These are phyloP conservation scores for Babesia ovata DNA, from an alignment of 169 alveolate species.

Conservation along the genomic window DNA sequence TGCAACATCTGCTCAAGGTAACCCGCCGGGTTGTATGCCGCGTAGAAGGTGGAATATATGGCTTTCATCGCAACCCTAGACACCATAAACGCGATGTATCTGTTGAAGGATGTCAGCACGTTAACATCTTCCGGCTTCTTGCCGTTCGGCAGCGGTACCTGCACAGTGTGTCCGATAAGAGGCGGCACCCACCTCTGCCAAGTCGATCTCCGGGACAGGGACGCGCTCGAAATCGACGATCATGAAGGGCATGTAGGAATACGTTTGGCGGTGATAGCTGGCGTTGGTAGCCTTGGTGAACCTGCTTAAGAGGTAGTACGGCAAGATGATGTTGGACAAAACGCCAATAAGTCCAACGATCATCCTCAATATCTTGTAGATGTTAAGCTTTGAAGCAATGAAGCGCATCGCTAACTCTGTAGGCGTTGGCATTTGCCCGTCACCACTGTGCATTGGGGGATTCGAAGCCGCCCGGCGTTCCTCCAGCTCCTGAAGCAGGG, in stretches of 20 bases:
- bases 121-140: conserved; percentile 1
- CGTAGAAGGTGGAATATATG: conserved; percentile 49
- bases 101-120: conserved; percentile 53
- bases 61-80: conserved; percentile 51
- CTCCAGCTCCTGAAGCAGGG: conserved; percentile 16
- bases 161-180: neutral
- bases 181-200: conserved; percentile 21
- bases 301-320: conserved; percentile 52
- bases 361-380: conserved; percentile 15
- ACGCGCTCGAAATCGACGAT: conserved; percentile 28
- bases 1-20: conserved; percentile 24
- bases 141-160: neutral
- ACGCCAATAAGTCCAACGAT: conserved; percentile 5
- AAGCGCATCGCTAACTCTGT: conserved; percentile 5
- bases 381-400: conserved; percentile 6
- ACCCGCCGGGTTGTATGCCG: conserved; percentile 38
- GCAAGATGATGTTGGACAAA: conserved; percentile 37
- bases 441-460: conserved; percentile 7
- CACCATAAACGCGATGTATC: conserved; percentile 53
- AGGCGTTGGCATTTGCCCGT: conserved; percentile 19
- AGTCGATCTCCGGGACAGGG: conserved; percentile 8
- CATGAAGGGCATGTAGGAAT: conserved; percentile 57
- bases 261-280: conserved; percentile 37
- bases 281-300: conserved; percentile 45
- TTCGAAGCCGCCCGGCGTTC: neutral